phyloP scores from a whole-genome alignment of 768 basidiomycete species.

The Boletus vinaceobasis region DNA sequence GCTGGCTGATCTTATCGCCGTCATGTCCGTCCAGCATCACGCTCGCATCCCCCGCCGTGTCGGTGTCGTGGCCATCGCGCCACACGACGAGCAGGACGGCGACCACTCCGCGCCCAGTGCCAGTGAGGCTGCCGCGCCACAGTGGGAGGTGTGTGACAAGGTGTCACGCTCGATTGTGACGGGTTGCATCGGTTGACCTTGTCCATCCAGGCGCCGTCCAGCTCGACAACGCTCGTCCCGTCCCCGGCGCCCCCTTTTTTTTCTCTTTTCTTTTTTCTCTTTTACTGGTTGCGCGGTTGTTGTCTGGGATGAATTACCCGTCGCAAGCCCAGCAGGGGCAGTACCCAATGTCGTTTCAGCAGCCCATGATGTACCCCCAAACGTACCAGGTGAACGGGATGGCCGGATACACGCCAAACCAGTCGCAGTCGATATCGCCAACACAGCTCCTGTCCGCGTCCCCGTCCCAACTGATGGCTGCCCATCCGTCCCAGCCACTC shows the following conservation, averaged over 20 bases:
- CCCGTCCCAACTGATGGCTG: constrained; percentile 22
- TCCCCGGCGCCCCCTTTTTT: neutral
- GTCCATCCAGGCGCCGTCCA: constrained; percentile 1
- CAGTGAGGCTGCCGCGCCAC: constrained; percentile 21
- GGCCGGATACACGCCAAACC: neutral
- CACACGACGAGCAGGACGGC: neutral
- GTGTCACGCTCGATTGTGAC: constrained; percentile 27
- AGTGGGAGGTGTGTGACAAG: constrained; percentile 20
- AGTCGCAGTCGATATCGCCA: constrained; percentile 24
- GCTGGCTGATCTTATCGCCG: neutral
- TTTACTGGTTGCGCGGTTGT: neutral
- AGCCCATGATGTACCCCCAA: constrained; percentile 13
- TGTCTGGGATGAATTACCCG: constrained; percentile 23
- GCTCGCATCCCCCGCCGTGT: neutral
- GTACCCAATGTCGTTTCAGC: constrained; percentile 26
- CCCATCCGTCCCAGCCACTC: constrained; percentile 13
- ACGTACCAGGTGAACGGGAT: constrained; percentile 16
- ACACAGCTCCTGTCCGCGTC: neutral
- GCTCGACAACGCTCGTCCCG: neutral
- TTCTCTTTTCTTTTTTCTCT: neutral
- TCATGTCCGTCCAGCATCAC: neutral
- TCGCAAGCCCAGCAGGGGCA: constrained; percentile 23
- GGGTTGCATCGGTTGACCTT: constrained; percentile 12
- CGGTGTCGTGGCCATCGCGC: neutral
- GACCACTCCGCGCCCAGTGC: too few species aligned